These are phyloP conservation scores for Stagonosporopsis vannaccii DNA, from an alignment of 2,329 filamentous ascomycete species.

Conservation along the genomic window DNA sequence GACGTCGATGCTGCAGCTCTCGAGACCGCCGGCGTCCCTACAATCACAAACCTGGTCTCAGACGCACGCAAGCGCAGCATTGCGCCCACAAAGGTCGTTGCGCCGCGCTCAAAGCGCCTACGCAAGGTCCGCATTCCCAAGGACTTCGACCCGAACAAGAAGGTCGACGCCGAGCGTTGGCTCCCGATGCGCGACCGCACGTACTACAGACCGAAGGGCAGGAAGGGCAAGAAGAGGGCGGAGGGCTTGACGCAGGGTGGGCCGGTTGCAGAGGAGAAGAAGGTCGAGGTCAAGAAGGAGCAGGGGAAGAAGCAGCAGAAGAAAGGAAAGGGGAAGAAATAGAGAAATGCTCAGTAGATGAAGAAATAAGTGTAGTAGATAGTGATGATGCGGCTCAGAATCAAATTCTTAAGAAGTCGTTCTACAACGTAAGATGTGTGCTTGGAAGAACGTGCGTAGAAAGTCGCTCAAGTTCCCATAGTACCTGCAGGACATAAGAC, in stretches of 20 bases:
- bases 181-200: constrained; percentile 87
- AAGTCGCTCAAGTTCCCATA: no score
- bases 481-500: no score
- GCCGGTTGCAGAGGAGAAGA: constrained; percentile 67
- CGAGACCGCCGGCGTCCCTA: constrained; percentile 71
- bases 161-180: constrained; percentile 91
- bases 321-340: constrained; percentile 48
- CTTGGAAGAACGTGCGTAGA: no score
- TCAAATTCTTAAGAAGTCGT: no score
- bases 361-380: not conserved
- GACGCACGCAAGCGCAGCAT: constrained; percentile 49
- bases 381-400: not conserved
- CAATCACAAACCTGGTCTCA: constrained; percentile 44
- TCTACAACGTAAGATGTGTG: no score
- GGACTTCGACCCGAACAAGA: constrained; percentile 77
- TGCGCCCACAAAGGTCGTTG: constrained; percentile 49
- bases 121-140: constrained; percentile 71
- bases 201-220: constrained; percentile 87
- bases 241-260: constrained; percentile 83
- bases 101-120: constrained; percentile 65
- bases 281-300: constrained; percentile 40
- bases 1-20: constrained; percentile 69
- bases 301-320: constrained; percentile 47
- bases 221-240: constrained; percentile 84
- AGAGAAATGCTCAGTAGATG: constrained; percentile 8